Conservation (phyloP, 2,329 filamentous ascomycete species). For the Laburnicola sp. region DNA sequence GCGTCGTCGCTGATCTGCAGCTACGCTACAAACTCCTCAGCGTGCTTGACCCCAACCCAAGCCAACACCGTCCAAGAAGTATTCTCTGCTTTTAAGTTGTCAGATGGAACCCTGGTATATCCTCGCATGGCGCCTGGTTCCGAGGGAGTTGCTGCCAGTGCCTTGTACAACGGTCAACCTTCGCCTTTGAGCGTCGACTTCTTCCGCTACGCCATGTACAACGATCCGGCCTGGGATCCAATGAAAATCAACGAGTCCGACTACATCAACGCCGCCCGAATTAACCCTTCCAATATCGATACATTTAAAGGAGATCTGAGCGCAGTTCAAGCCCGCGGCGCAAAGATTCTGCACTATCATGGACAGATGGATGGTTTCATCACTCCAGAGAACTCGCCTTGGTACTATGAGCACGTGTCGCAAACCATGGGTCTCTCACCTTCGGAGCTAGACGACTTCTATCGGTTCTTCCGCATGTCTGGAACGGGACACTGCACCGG, state of each 20-base stretch:
- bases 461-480: slow-evolving; percentile 57
- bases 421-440: slow-evolving; percentile 47
- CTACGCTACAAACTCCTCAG: slow-evolving; percentile 37
- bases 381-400: slow-evolving; percentile 49
- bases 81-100: slow-evolving; percentile 49
- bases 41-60: slow-evolving; percentile 52
- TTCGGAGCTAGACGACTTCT: slow-evolving; percentile 48
- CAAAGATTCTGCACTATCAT: slow-evolving; percentile 54
- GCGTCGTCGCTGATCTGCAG: slow-evolving; percentile 47
- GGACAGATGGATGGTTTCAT: slow-evolving; percentile 52
- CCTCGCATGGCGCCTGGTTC: slow-evolving; percentile 56
- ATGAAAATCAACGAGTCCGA: slow-evolving; percentile 46
- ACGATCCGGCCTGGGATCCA: slow-evolving; percentile 50
- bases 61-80: slow-evolving; percentile 49
- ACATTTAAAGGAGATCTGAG: slow-evolving; percentile 49
- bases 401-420: slow-evolving; percentile 55
- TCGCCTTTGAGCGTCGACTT: slow-evolving; percentile 53
- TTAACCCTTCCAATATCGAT: slow-evolving; percentile 45
- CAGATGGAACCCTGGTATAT: slow-evolving; percentile 52
- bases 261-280: slow-evolving; percentile 43
- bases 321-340: slow-evolving; percentile 43
- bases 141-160: slow-evolving; percentile 44
- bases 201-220: slow-evolving; percentile 55
- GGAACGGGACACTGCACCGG: slow-evolving; percentile 58
- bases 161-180: slow-evolving; percentile 46